Base-by-base conservation (phyloP, 225 moss, liverwort and hornwort species). In the Polytrichum commune region DNA sequence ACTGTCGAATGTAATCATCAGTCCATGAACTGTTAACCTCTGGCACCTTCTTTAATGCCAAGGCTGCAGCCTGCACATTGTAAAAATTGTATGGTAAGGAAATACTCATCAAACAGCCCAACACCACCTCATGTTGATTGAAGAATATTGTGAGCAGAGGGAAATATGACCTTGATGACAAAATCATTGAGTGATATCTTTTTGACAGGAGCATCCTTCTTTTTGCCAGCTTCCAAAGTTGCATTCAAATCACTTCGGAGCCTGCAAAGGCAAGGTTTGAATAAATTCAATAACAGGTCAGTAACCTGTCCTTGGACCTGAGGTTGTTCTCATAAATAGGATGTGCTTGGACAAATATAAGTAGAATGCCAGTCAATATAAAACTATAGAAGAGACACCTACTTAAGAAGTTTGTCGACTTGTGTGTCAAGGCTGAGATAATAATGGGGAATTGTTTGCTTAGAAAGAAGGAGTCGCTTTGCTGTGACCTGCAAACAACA, bases 21-120 rank as follows among this genome's bases (percentile, higher is more conserved):
- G 93, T 93, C 96, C 96, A 97, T 23, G 89, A 75, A 79, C 92
- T 93, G 62, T 97, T 97, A 62, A 88, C 89, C 81, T 93, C 88
- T 20, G 96, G 96, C 66, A 97, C 93, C 78, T 92, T 93, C 74
- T 73, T 89, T 72, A 86, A 70, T 63, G 96, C 92, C 82, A 93
- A 84, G 30, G 93, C 93, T 73, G 92, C 96, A 75, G 93, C 96
- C 92, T 93, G 79, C 71, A 69, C 24, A 68, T 38, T 29, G 55
- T 73, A 32, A 62, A 29, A 22, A 58, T 20, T 23, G 24, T 1
- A n/a, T 46, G 46, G 13, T 46, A 16, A 46, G 46, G 38, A 46
- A 46, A 46, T 13, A 46, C 46, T 46, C 13, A 46, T 46, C 16
- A 13, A 46, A 46, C 46, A 13, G 13, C 46, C 16, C 3, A 46